Percentiles rank a stretch among this genome's conserved stretches.
Evolutionary conservation across 192 early-diverging fungal genomes (phyloP).

Genomic region (Backusella liffmaniae): DNA sequence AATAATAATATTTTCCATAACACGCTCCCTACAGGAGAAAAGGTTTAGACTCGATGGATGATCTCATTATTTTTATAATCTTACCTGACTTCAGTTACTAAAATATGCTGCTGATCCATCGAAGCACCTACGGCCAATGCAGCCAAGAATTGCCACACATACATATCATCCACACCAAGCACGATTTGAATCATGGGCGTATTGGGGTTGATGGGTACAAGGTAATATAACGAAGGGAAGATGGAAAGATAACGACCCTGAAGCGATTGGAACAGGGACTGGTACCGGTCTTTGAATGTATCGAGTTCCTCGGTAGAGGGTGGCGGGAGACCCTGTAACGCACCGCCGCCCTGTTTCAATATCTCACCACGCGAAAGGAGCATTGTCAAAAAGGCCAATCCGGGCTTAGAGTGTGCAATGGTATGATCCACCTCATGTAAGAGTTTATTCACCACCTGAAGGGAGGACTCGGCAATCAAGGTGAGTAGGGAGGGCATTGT

Average conservation of each 20-base stretch:
- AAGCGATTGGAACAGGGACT: constrained; percentile 74
- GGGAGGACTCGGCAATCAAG: constrained; percentile 81
- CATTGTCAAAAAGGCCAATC: constrained; percentile 87
- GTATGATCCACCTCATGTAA: constrained; percentile 85
- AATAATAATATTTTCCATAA: constrained; percentile 74
- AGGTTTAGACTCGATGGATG: not conserved
- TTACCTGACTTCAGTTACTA: constrained; percentile 89
- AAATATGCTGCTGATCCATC: constrained; percentile 89
- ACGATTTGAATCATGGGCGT: constrained; percentile 33
- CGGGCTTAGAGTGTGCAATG: constrained; percentile 81
- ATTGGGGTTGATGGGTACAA: constrained; percentile 38
- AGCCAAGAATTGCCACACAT: constrained; percentile 98
- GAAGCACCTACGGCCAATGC: constrained; percentile 93
- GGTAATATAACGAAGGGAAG: constrained; percentile 58
- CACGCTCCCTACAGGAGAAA: constrained; percentile 58
- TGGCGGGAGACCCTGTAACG: constrained; percentile 43
- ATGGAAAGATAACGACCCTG: constrained; percentile 72
- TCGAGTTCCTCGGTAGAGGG: constrained; percentile 49
- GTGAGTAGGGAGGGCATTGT: constrained; percentile 81
- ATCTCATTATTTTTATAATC: not conserved
- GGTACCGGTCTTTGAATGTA: constrained; percentile 80
- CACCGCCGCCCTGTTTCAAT: constrained; percentile 69
- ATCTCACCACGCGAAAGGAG: constrained; percentile 90
- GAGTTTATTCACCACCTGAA: constrained; percentile 78
- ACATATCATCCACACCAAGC: constrained; percentile 71